phyloP scores from a whole-genome alignment of 2,329 filamentous ascomycete genomes.

The Bipolaris cookei region DNA sequence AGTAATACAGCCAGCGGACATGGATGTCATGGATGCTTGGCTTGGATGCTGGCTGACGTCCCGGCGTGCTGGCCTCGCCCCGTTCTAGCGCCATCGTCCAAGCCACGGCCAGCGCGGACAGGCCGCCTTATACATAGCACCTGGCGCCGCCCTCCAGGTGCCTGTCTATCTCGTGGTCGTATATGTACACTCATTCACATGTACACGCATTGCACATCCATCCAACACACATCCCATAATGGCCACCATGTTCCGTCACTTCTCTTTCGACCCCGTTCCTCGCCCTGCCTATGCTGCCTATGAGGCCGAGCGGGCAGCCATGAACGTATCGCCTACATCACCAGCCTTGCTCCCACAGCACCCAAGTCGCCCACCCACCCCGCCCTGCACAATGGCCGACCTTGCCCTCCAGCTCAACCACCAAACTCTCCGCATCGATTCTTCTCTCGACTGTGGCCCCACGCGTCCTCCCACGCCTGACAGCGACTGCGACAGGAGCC shows the following conservation, averaged over 20 bases:
- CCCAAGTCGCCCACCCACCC: constrained; percentile 32
- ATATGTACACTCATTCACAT: background rate
- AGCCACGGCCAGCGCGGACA: background rate
- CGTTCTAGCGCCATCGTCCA: constrained; percentile 9
- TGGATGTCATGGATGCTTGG: background rate
- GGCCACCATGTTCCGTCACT: constrained; percentile 48
- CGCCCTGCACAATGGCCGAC: constrained; percentile 46
- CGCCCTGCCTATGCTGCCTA: constrained; percentile 34
- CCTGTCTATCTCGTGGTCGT: constrained; percentile 13
- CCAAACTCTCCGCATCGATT: constrained; percentile 41
- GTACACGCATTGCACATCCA: background rate
- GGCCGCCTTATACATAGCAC: constrained; percentile 15
- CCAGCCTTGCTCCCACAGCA: constrained; percentile 15
- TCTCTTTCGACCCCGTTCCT: constrained; percentile 48
- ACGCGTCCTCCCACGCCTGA: constrained; percentile 35
- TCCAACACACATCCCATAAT: constrained; percentile 6
- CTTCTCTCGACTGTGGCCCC: constrained; percentile 14
- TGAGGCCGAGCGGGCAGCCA: constrained; percentile 39
- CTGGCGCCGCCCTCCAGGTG: constrained; percentile 20
- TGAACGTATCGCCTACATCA: constrained; percentile 46
- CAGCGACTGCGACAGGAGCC: constrained; percentile 24
- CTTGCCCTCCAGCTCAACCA: constrained; percentile 44
- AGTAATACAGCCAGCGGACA: background rate
- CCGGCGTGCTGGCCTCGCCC: background rate
- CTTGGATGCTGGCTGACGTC: background rate